Conservation (phyloP, 2,329 filamentous ascomycete genomes). For the Monosporascus sp. region DNA sequence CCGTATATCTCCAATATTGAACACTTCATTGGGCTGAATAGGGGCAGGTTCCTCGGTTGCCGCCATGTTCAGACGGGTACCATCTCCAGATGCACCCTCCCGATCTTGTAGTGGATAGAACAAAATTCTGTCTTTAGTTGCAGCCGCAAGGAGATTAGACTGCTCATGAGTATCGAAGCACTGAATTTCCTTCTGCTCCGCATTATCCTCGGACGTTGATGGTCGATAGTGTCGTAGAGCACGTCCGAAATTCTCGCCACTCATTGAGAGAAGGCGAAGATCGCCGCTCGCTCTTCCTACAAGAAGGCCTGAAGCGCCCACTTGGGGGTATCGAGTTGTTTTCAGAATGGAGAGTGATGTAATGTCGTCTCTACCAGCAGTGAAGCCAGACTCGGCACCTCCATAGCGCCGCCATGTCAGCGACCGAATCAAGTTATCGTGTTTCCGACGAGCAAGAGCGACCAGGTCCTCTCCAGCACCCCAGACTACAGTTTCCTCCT, state of each 20-base stretch:
- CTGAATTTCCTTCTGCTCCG: conserved; percentile 27
- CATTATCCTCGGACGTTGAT: neutral
- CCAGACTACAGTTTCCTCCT: conserved; percentile 43
- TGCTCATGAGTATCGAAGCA: conserved; percentile 28
- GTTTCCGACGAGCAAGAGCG: conserved; percentile 32
- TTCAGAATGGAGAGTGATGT: conserved; percentile 42
- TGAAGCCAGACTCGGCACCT: conserved; percentile 35
- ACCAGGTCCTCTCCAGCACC: conserved; percentile 49
- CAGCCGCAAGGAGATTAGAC: conserved; percentile 25
- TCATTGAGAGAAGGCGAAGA: conserved; percentile 38
- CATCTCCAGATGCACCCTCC: conserved; percentile 1
- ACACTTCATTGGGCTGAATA: conserved; percentile 13
- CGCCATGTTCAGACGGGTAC: conserved; percentile 3
- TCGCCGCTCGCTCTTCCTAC: conserved; percentile 47
- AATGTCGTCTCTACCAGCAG: conserved; percentile 43
- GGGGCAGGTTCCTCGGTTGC: conserved; percentile 5
- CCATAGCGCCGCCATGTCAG: conserved; percentile 33
- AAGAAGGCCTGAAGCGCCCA: conserved; percentile 29
- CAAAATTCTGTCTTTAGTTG: conserved; percentile 28
- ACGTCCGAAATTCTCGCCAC: conserved; percentile 27
- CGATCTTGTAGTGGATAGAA: conserved; percentile 27
- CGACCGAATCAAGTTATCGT: conserved; percentile 7
- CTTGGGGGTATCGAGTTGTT: conserved; percentile 13
- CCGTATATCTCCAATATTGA: conserved; percentile 14
- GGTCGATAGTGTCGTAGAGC: conserved; percentile 18